Conservation (phyloP, 805 yeast genomes). For the Saccharomycopsis vini region DNA sequence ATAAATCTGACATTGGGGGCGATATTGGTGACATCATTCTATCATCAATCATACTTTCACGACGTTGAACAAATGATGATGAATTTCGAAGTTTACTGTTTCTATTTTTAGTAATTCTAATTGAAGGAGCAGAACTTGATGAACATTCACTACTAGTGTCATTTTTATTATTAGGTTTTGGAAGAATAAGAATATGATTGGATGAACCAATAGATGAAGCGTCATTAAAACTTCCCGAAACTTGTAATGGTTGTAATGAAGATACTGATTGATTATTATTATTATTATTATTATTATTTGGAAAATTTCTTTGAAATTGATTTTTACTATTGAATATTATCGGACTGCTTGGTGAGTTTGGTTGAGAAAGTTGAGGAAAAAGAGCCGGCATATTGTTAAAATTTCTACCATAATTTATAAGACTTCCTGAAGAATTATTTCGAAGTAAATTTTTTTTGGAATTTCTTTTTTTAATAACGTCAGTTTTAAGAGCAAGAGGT, state of each 20-base stretch:
- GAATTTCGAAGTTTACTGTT: not conserved
- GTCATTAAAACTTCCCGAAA: not conserved
- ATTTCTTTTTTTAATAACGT: constrained; percentile 47
- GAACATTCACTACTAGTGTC: constrained; percentile 13
- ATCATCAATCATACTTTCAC: not conserved
- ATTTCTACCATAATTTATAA: constrained; percentile 1
- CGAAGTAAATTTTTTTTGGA: constrained; percentile 27
- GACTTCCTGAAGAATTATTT: constrained; percentile 7
- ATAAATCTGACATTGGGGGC: not conserved
- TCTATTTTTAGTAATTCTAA: constrained; percentile 7
- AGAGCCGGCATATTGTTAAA: not conserved
- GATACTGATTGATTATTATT: not conserved
- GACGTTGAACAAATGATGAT: not conserved
- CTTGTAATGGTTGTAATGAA: no score
- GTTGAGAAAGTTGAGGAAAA: no score
- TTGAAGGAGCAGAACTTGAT: constrained; percentile 7
- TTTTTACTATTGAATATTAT: not conserved
- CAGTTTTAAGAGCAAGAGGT: constrained; percentile 49
- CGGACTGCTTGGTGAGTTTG: not conserved
- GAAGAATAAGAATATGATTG: constrained; percentile 17
- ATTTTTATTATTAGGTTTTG: constrained; percentile 11
- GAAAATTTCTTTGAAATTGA: no score
- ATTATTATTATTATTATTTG: not conserved
- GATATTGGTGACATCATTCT: not conserved
- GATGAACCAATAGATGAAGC: not conserved